Conservation (phyloP, 108 stramenopile genomes). For the Cyclotella atomus region DNA sequence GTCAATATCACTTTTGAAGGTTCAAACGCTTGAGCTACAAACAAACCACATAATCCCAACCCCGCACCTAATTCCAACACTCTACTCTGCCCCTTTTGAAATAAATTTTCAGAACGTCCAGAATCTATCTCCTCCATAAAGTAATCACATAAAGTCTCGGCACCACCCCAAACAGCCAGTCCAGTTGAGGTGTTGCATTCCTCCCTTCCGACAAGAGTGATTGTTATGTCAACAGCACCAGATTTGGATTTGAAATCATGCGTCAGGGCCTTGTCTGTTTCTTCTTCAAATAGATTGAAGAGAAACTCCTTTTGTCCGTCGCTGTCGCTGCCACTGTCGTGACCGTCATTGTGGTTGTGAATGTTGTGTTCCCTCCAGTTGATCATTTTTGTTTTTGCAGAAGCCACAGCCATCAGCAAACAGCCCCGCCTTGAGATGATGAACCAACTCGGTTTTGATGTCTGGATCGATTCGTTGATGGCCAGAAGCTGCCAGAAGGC, state of each 20-base stretch:
- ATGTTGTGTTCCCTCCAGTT: slow-evolving; percentile 16
- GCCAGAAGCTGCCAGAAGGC: too few relatives aligned
- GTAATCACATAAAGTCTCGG: slow-evolving; percentile 7
- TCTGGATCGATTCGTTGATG: too few relatives aligned
- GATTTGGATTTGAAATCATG: slow-evolving; percentile 1
- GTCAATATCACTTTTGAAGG: not conserved
- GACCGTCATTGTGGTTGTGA: not conserved
- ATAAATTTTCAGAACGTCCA: not conserved
- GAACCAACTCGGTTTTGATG: not conserved
- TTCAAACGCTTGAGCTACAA: slow-evolving; percentile 1
- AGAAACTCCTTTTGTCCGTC: slow-evolving; percentile 3
- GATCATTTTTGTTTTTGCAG: slow-evolving; percentile 4
- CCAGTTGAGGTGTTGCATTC: slow-evolving; percentile 3
- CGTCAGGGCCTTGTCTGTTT: not conserved
- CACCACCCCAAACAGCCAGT: slow-evolving; percentile 13
- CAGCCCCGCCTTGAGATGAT: not conserved
- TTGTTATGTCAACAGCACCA: slow-evolving; percentile 1
- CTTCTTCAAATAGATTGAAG: slow-evolving; percentile 5
- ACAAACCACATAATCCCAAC: slow-evolving; percentile 6
- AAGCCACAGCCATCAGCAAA: not conserved
- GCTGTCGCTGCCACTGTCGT: not conserved
- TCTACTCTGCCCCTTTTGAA: not conserved
- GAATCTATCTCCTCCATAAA: not conserved
- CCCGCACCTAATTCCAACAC: slow-evolving; percentile 9
- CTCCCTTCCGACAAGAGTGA: not conserved